A percentile compares a stretch with the other conserved stretches of the same genome.
These are phyloP conservation scores for Nicotiana sylvestris DNA, from an alignment of 257 asterid genomes.

Conservation along the genomic window DNA sequence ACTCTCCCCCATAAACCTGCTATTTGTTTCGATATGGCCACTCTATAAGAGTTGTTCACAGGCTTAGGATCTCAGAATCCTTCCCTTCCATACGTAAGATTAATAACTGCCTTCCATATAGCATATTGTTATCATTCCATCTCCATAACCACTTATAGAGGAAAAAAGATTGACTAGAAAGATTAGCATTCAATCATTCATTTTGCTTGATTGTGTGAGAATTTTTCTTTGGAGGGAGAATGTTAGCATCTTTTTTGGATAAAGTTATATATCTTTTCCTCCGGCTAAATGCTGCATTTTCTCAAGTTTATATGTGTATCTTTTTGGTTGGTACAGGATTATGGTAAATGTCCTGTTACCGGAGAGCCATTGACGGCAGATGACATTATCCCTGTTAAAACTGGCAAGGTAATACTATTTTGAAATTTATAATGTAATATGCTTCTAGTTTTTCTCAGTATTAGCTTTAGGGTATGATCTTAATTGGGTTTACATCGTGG, in stretches of 20 bases:
- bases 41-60: neutral
- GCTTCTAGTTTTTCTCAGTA: neutral
- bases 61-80: neutral
- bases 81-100: neutral
- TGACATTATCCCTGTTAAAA: conserved; percentile 73
- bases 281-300: neutral
- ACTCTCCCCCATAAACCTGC: neutral
- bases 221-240: conserved; percentile 10
- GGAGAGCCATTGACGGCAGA: conserved; percentile 82
- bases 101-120: neutral
- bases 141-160: neutral
- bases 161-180: neutral
- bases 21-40: neutral
- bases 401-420: conserved; percentile 63
- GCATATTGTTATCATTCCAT: neutral
- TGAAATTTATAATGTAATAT: neutral
- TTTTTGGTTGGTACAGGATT: conserved; percentile 48
- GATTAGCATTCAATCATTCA: neutral
- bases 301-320: neutral
- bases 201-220: neutral
- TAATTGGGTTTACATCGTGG: neutral
- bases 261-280: neutral
- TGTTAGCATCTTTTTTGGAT: neutral
- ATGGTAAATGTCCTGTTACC: conserved; percentile 95
- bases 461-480: neutral